Evolutionary conservation across 2,329 filamentous ascomycete genomes (phyloP), one percentile per base, ranked within the genome.

Genomic region (Cladosporium sp.): DNA sequence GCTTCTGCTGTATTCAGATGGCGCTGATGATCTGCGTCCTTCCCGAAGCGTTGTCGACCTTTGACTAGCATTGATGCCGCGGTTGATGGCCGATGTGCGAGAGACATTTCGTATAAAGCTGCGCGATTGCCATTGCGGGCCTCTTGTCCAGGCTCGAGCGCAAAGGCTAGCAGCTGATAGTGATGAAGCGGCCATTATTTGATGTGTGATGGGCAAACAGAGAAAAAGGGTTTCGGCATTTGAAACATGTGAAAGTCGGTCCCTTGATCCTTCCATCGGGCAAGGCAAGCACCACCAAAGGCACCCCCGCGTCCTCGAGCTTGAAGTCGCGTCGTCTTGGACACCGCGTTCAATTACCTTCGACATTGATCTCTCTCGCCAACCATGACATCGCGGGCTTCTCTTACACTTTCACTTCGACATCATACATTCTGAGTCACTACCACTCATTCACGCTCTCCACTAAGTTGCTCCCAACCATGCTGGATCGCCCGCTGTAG

Each of bases 31-130:
- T 21, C 55, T 59, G 49, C 26, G 14, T 5, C 49, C 30, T 14
- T 47, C 44, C 7, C 44, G 64, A 21, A 54, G 32, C 21, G 57
- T 18, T 5, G 44, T 41, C 11, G 41, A 52, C 30, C 28, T 59
- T 47, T 60, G 44, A 15, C 55, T 65, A 5, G 44, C 64, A 38
- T 47, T 54, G 47, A 92, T 81, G 15, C 90, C 90, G 55, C 85
- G 82, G 70, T 88, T 86, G 73, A 93, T 92, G 52, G 89, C 90
- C 11, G 89, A 90, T 67, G 82, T 85, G 49, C 92, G 83, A 51
- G 87, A 89, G 26, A 85, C 84, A 41, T 54, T 41, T 26, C 64
- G 57, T 32, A 38, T 32, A 26, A 64, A 57, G 38, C 32, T 64
- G 14, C 8, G 34, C 10, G 51, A 26, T 30, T 64, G 61, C 61